Base-by-base conservation (phyloP, 495 filamentous ascomycete species). In the Penicillium pancosmium region DNA sequence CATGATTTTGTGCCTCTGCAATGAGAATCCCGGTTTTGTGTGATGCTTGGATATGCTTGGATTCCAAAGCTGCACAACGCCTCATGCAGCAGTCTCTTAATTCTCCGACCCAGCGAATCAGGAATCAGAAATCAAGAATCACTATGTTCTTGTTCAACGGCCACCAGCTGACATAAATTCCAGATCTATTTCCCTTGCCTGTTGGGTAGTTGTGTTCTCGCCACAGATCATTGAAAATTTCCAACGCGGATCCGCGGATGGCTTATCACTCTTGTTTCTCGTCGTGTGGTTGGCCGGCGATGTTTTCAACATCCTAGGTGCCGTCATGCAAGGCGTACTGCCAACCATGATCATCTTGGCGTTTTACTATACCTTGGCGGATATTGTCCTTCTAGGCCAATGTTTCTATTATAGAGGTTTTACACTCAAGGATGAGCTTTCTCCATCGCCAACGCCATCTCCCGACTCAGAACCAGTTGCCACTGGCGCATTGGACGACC, bases 171-270 rank as follows among this genome's bases (percentile, higher is more conserved):
- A 35, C 27, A 18, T 44, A 16, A 3, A 9, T 11, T 34, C 15
- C 34, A 93, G 90, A 9, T 97, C 93, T 3, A 92, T 98, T 61
- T 94, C 91, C 23, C 96, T 98, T 65, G 92, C 93, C 46, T 97
- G 92, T 68, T 98, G 94, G 94, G 88, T 98, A 18, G 92, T 97
- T 27, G 94, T 98, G 38, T 98, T 96, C 78, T 92, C 93, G 0
- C 94, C 94, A 9, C 94, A 98, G 59, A 98, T 98, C 62, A 83
- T 97, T 63, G 92, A 96, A 68, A 97, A 97, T 67, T 97, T 97
- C 74, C 87, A 86, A 52, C 86, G 94, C 36, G 77, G 84, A 61
- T 94, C 90, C 34, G 91, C 93, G 46, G 90, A 97, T 68, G 94
- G 91, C 5, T 82, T 98, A 0, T 96, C 91, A 0, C 82, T 98